Evolutionary conservation across 83 land plant species (phyloP).

Genomic region (Thuja plicata): DNA sequence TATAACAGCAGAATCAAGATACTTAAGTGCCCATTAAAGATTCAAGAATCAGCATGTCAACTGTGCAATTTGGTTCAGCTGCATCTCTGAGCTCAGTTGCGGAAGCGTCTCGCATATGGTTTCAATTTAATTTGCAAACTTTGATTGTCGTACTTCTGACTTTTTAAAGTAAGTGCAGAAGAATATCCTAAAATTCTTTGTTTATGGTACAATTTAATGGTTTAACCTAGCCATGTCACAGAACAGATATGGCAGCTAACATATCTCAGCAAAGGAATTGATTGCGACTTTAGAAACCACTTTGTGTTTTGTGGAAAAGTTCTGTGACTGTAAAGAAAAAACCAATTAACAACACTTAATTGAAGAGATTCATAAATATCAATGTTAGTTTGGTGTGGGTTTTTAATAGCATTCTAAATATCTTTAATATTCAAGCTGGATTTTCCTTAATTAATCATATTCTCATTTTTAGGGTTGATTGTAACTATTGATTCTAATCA

Average conservation of each 20-base stretch:
- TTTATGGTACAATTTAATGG: background rate
- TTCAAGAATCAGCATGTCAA: background rate
- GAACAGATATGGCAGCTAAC: background rate
- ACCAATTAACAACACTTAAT: background rate
- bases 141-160: background rate
- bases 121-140: background rate
- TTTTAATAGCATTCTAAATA: background rate
- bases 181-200: background rate
- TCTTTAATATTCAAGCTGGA: background rate
- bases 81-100: background rate
- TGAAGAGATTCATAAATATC: background rate
- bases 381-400: background rate
- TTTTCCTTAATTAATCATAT: background rate
- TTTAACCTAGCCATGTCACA: background rate
- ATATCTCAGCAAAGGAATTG: background rate
- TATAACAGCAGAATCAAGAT: background rate
- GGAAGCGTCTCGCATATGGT: no score
- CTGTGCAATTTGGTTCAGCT: background rate
- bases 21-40: background rate
- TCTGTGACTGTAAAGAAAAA: background rate
- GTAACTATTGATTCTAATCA: no score
- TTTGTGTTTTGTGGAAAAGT: background rate
- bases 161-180: background rate
- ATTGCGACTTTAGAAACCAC: background rate
- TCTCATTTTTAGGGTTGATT: slow-evolving; percentile 1